A percentile compares a stretch with the other conserved stretches of the same genome.
phyloP scores from a whole-genome alignment of 208 protist species.

The Wallacemonas sp. region DNA sequence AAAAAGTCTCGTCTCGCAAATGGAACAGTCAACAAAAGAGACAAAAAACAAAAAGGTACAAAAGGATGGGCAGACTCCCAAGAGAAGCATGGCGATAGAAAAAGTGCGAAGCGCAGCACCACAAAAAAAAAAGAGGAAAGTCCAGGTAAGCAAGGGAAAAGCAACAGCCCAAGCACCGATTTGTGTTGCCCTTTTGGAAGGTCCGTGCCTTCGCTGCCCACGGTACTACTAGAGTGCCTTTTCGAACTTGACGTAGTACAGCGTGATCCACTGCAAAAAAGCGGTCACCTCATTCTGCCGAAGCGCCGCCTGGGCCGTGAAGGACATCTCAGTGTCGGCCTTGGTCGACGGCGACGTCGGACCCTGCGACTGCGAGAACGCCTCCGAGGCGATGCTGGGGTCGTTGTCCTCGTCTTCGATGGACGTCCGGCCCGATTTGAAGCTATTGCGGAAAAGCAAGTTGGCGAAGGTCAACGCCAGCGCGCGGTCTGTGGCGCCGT shows the following conservation, averaged over 20 bases:
- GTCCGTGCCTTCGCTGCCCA: no score
- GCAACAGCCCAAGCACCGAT: no score
- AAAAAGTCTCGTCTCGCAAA: no score
- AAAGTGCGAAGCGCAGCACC: neutral
- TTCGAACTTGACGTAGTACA: conserved; percentile 52
- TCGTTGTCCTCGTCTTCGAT: conserved; percentile 36
- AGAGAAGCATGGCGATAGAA: conserved; percentile 17
- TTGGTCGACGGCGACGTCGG: conserved; percentile 3
- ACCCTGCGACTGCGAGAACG: conserved; percentile 2
- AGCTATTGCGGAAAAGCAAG: conserved; percentile 49
- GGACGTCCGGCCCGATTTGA: conserved; percentile 15
- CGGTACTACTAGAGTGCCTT: conserved; percentile 25
- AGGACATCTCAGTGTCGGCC: conserved; percentile 17
- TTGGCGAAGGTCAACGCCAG: conserved; percentile 79
- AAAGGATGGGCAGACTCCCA: conserved; percentile 6
- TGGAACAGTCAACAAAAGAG: conserved; percentile 1
- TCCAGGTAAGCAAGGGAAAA: neutral
- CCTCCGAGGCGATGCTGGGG: conserved; percentile 21
- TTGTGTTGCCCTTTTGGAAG: no score
- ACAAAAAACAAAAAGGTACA: conserved; percentile 24
- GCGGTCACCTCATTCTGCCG: conserved; percentile 59
- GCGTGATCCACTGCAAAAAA: conserved; percentile 69
- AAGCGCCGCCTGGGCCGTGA: conserved; percentile 40
- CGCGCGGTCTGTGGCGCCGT: conserved; percentile 62
- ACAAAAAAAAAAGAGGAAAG: conserved; percentile 21